phyloP scores from a whole-genome alignment of 169 alveolate genomes.

The Plasmodium falciparum region DNA sequence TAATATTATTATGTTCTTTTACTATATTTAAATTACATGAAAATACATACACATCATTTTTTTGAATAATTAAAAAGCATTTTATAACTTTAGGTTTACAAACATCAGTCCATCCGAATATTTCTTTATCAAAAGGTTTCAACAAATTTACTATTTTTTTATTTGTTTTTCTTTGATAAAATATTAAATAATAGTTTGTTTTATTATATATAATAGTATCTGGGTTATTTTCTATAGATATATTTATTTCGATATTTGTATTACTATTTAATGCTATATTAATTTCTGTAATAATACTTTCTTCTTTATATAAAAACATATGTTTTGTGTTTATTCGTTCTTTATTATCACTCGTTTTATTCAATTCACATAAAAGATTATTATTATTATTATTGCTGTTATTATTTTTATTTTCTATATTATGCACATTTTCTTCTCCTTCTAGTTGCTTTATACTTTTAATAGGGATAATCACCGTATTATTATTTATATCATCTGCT shows the following conservation, averaged over 20 bases:
- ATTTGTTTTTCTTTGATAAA: slow-evolving; percentile 56
- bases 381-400: too few relatives aligned
- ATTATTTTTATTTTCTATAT: neutral
- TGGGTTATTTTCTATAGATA: slow-evolving; percentile 52
- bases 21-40: slow-evolving; percentile 48
- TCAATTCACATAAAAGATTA: too few relatives aligned
- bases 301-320: slow-evolving; percentile 19
- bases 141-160: slow-evolving; percentile 42
- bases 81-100: slow-evolving; percentile 45
- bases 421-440: neutral
- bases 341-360: too few relatives aligned
- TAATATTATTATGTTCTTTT: slow-evolving; percentile 42
- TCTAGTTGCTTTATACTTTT: neutral
- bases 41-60: slow-evolving; percentile 37
- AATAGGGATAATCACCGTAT: neutral
- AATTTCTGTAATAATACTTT: slow-evolving; percentile 41
- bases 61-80: slow-evolving; percentile 30
- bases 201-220: slow-evolving; percentile 47
- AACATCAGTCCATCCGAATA: slow-evolving; percentile 60
- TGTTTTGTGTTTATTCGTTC: neutral
- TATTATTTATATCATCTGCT: neutral
- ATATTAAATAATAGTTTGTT: slow-evolving; percentile 46
- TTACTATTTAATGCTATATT: slow-evolving; percentile 37
- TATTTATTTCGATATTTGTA: slow-evolving; percentile 48
- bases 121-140: slow-evolving; percentile 49